A percentile compares a stretch with the other conserved stretches of the same genome.
phyloP scores from a whole-genome alignment of 2,329 filamentous ascomycete genomes.

The Cladorrhinum sp. region DNA sequence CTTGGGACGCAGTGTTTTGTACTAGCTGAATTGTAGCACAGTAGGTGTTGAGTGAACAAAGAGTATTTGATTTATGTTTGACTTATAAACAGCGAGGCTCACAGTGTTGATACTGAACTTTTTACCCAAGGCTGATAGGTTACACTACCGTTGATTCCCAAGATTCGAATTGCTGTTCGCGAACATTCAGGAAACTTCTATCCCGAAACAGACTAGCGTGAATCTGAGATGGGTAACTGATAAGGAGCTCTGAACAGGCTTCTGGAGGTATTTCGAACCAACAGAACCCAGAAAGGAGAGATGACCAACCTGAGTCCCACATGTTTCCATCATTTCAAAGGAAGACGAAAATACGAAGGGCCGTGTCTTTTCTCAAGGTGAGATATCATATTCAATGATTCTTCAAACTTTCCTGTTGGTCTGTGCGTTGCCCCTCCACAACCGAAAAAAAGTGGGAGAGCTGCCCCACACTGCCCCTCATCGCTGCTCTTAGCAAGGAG shows the following conservation, averaged over 20 bases:
- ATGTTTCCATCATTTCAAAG: background rate
- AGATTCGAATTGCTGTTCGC: conserved; percentile 26
- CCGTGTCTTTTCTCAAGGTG: conserved; percentile 1
- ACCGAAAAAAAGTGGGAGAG: conserved; percentile 17
- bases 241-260: background rate
- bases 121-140: conserved; percentile 9
- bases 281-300: background rate
- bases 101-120: too few species aligned
- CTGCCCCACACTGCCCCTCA: conserved; percentile 27
- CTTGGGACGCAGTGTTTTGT: too few species aligned
- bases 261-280: background rate
- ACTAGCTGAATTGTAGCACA: too few species aligned
- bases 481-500: conserved; percentile 19
- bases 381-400: conserved; percentile 3
- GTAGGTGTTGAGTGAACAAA: too few species aligned
- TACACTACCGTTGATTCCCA: conserved; percentile 11
- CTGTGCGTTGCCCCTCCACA: conserved; percentile 28
- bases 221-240: background rate
- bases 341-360: background rate
- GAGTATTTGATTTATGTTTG: too few species aligned
- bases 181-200: conserved; percentile 38
- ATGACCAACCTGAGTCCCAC: conserved; percentile 5
- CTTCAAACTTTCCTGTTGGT: conserved; percentile 11
- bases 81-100: too few species aligned
- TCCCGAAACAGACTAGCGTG: conserved; percentile 30